phyloP scores from a whole-genome alignment of 108 stramenopile species.

The Bacterosira constricta region DNA sequence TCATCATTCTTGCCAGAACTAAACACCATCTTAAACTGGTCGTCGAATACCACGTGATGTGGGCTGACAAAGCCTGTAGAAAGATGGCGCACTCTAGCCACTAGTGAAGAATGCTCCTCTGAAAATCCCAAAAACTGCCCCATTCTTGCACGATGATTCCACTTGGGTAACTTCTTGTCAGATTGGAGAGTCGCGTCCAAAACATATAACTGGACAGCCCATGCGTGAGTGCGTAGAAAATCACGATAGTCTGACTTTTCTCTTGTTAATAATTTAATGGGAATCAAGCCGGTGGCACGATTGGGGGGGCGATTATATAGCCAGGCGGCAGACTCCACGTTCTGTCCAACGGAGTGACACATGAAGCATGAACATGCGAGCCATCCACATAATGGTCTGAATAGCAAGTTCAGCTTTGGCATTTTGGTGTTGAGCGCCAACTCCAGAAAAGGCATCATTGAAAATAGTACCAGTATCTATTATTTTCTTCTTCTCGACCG shows the following conservation, averaged over 20 bases:
- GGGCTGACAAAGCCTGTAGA: conserved; percentile 35
- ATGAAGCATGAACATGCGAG: conserved; percentile 50
- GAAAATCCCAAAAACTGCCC: background rate
- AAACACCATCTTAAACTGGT: conserved; percentile 19
- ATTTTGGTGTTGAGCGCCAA: conserved; percentile 54
- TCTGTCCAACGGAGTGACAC: conserved; percentile 43
- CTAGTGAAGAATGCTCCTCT: too few relatives aligned
- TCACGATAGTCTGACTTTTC: background rate
- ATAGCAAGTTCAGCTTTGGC: conserved; percentile 47
- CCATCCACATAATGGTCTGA: conserved; percentile 38
- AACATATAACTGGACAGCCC: conserved; percentile 46
- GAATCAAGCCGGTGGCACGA: background rate
- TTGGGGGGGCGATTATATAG: conserved; percentile 43
- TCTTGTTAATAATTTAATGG: background rate
- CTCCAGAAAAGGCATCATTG: conserved; percentile 34
- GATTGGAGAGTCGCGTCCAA: conserved; percentile 25
- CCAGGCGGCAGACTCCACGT: background rate
- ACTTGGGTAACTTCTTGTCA: conserved; percentile 12
- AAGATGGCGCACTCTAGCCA: conserved; percentile 17
- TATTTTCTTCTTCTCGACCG: conserved; percentile 30
- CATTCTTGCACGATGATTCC: background rate
- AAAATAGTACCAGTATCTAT: conserved; percentile 20
- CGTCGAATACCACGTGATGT: conserved; percentile 26
- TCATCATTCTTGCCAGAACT: background rate
- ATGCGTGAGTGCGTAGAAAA: conserved; percentile 9